These are phyloP conservation scores for Astrothelium subdiscretum DNA, from an alignment of 495 filamentous ascomycete genomes.

Conservation along the genomic window DNA sequence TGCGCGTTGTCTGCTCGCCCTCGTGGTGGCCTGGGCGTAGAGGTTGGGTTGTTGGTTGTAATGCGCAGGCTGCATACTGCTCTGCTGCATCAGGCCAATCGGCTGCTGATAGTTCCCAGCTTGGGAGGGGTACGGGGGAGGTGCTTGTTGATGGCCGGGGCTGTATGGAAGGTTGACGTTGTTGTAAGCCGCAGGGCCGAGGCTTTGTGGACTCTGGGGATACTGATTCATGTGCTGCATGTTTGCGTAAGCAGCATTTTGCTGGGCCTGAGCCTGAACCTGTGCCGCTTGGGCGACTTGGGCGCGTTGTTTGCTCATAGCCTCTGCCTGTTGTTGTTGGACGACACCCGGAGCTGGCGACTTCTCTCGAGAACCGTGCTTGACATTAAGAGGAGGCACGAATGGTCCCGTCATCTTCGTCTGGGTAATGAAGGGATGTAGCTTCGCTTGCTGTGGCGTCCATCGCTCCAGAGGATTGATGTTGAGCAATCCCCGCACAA, in stretches of 20 bases:
- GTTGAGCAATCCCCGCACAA: slow-evolving; percentile 86
- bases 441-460: slow-evolving; percentile 94
- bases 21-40: slow-evolving; percentile 74
- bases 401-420: slow-evolving; percentile 94
- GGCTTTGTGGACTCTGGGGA: slow-evolving; percentile 37
- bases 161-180: slow-evolving; percentile 50
- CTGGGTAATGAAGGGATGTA: slow-evolving; percentile 98
- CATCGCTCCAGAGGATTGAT: slow-evolving; percentile 96
- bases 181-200: slow-evolving; percentile 47
- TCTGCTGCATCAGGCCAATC: slow-evolving; percentile 57
- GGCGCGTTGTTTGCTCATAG: slow-evolving; percentile 76
- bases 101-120: slow-evolving; percentile 27
- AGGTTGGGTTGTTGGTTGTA: slow-evolving; percentile 61
- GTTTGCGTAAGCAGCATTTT: slow-evolving; percentile 42
- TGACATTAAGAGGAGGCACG: slow-evolving; percentile 94
- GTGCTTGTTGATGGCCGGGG: slow-evolving; percentile 59
- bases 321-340: slow-evolving; percentile 90
- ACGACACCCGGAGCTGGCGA: slow-evolving; percentile 94
- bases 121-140: slow-evolving; percentile 77
- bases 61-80: slow-evolving; percentile 57
- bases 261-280: slow-evolving; percentile 39
- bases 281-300: slow-evolving; percentile 44
- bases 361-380: slow-evolving; percentile 66
- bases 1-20: slow-evolving; percentile 77
- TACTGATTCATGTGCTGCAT: slow-evolving; percentile 54